Base-by-base conservation (phyloP, 106 monocot species). In the Vanilla planifolia region DNA sequence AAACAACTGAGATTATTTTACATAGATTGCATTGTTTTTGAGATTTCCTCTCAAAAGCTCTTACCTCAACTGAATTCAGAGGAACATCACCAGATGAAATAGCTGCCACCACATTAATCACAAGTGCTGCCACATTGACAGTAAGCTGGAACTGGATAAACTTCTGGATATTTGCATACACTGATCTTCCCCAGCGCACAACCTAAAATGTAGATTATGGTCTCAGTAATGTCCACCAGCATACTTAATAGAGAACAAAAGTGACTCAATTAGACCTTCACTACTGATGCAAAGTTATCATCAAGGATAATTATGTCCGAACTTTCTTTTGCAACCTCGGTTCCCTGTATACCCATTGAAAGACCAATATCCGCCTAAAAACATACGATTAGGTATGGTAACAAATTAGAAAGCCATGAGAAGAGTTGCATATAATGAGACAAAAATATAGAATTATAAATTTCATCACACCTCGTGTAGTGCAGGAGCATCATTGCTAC, bases 401-500 rank as follows among this genome's bases (percentile, higher is more conserved):
- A 41, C 45, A 32, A 60, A 21, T 43, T 32, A 13, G 19, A 30
- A 0, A 13, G n/a, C 47, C 47, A 5, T n/a, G n/a, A n/a, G n/a
- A n/a, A n/a, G n/a, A 11, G 23, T 4, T 7, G 22, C 20, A 7
- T 7, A 26, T 23, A 30, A 8, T 57, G 14, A 1, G 8, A 30
- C 2, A 57, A 3, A 6, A 27, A 13, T 27, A 65, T 2, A 58
- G 10, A 65, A 15, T 9, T 17, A 32, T 40, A 29, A 40, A 43
- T 26, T n/a, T 50, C 16, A 65, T 2, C 32, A 55, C 25, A 91
- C 91, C 76, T 91, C 91, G 61, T 85, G 77, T 8, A 91, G 51
- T 30, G 91, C 91, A 53, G 91, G 91, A 33, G 91, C 85, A 79
- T 91, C 91, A 77, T 91, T 91, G 44, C 85, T 91, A 15, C 91